A percentile compares a stretch with the other conserved stretches of the same genome.
Conservation (phyloP, 371 early-diverging fungal species). For the Entomophthora muscae region DNA sequence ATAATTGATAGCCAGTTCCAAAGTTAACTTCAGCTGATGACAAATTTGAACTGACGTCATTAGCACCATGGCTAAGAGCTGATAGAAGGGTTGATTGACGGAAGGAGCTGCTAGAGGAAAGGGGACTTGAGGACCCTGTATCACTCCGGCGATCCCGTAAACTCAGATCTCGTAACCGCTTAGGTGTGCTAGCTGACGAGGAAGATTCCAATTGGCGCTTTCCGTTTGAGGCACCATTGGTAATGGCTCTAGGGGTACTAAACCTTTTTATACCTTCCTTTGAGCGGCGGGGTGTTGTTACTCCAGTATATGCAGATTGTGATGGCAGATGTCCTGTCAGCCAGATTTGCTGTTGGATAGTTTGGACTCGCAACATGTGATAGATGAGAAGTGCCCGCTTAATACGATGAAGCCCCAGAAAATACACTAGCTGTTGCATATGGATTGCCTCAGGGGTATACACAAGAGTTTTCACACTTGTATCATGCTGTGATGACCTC, state of each 20-base stretch:
- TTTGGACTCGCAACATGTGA: neutral
- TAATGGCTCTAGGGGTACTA: neutral
- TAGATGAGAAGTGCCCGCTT: slow-evolving; percentile 1
- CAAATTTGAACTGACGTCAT: neutral
- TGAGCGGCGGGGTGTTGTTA: neutral
- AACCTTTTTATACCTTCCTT: neutral
- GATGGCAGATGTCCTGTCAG: neutral
- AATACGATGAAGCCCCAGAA: neutral
- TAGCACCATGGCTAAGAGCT: neutral
- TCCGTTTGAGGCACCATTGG: neutral
- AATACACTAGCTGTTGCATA: neutral
- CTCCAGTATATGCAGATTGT: neutral
- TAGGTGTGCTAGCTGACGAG: neutral
- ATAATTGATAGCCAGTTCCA: neutral
- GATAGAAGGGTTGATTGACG: too few relatives aligned
- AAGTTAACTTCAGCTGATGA: neutral
- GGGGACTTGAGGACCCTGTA: too few relatives aligned
- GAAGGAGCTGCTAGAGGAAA: too few relatives aligned
- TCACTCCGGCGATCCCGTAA: too few relatives aligned
- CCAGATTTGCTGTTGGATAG: neutral
- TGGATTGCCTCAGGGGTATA: neutral
- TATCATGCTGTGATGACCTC: neutral
- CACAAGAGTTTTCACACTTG: neutral
- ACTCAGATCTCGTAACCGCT: neutral
- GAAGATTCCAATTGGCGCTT: neutral